Evolutionary conservation across 768 basidiomycete genomes (phyloP).

Genomic region (Tulasnella sp.): DNA sequence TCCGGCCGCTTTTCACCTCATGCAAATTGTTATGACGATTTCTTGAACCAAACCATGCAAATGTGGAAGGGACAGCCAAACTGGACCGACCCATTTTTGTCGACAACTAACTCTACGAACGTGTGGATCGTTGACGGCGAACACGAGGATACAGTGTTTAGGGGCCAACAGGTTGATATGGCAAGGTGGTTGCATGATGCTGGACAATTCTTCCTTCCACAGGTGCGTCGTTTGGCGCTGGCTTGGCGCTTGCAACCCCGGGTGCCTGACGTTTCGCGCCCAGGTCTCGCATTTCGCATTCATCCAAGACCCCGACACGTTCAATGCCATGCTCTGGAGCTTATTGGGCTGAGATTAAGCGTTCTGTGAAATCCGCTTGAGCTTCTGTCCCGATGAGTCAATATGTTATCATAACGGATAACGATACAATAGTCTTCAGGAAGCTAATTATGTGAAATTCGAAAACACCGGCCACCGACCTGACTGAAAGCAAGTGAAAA

Average conservation of each 20-base stretch:
- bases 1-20: background rate
- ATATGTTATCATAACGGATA: background rate
- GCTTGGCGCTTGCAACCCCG: background rate
- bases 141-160: conserved; percentile 16
- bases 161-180: conserved; percentile 24
- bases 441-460: background rate
- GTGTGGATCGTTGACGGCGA: conserved; percentile 22
- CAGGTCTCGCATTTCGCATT: conserved; percentile 30
- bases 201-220: conserved; percentile 11
- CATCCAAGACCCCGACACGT: conserved; percentile 9
- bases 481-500: background rate
- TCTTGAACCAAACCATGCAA: background rate
- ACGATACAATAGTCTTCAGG: background rate
- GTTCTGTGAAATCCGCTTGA: background rate
- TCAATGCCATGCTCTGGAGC: conserved; percentile 17
- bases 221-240: background rate
- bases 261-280: background rate
- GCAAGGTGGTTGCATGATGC: conserved; percentile 17
- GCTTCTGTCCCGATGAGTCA: background rate
- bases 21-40: conserved; percentile 7
- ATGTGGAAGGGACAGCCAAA: conserved; percentile 24
- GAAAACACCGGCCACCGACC: background rate
- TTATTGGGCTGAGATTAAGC: background rate
- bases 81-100: conserved; percentile 18
- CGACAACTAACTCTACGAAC: background rate